Evolutionary conservation across 345 rosid species (phyloP).

Genomic region (Syzygium grande): DNA sequence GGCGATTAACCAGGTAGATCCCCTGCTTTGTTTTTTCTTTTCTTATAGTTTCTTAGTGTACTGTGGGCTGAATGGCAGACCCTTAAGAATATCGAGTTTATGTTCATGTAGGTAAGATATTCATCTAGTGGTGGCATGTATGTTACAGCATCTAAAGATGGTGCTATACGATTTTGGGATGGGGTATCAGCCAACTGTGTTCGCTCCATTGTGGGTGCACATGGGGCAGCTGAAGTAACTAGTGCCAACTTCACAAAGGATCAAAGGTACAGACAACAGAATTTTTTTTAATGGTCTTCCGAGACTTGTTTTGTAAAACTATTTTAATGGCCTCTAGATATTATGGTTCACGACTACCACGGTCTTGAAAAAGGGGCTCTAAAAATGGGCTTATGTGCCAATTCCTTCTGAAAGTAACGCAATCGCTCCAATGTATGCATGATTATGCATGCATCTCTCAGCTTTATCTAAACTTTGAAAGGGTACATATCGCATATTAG

Average conservation of each 20-base stretch:
- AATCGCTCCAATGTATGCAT: not conserved
- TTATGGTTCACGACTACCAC: not conserved
- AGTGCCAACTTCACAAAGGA: slow-evolving; percentile 71
- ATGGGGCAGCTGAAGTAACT: slow-evolving; percentile 64
- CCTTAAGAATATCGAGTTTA: not conserved
- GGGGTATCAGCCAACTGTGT: slow-evolving; percentile 60
- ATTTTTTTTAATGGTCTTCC: not conserved
- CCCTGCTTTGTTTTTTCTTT: not conserved
- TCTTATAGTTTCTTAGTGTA: not conserved
- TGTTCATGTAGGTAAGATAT: slow-evolving; percentile 63
- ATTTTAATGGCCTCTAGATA: not conserved
- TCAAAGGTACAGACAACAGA: slow-evolving; percentile 40
- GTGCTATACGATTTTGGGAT: slow-evolving; percentile 69
- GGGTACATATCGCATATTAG: not conserved
- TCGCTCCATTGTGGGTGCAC: slow-evolving; percentile 61
- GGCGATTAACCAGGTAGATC: slow-evolving; percentile 75
- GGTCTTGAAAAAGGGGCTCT: not conserved
- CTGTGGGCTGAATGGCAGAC: not conserved
- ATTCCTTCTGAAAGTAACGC: not conserved
- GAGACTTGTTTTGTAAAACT: not conserved
- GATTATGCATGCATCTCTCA: not conserved
- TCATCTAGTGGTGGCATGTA: slow-evolving; percentile 72
- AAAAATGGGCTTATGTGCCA: not conserved
- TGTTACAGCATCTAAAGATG: slow-evolving; percentile 82
- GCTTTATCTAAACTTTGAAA: not conserved